Evolutionary conservation across 176 grass and related monocot species (phyloP).

Genomic region (Tillandsia leiboldiana): DNA sequence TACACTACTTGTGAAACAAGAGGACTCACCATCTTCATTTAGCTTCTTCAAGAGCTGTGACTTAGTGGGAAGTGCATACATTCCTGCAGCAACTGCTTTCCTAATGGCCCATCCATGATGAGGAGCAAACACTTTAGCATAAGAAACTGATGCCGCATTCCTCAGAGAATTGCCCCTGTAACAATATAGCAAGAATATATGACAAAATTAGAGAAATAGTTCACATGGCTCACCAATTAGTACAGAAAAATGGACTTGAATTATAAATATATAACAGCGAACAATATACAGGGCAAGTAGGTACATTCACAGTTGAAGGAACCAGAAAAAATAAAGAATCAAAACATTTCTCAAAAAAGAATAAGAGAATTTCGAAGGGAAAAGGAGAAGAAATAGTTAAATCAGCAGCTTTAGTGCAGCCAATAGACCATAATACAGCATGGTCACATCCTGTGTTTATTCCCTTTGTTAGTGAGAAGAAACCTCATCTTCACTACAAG

Average conservation of each 20-base stretch:
- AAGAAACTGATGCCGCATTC: slow-evolving; percentile 64
- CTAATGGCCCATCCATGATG: slow-evolving; percentile 84
- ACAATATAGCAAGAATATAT: background rate
- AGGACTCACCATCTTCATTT: slow-evolving; percentile 82
- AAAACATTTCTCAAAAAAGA: too few relatives aligned
- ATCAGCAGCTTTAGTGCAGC: too few relatives aligned
- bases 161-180: slow-evolving; percentile 75
- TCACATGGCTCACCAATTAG: background rate
- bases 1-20: background rate
- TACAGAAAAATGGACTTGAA: background rate
- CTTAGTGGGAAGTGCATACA: slow-evolving; percentile 84
- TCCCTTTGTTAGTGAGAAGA: too few relatives aligned
- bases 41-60: slow-evolving; percentile 76
- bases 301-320: too few relatives aligned
- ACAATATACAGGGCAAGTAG: background rate
- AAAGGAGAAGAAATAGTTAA: too few relatives aligned
- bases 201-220: slow-evolving; percentile 4
- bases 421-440: too few relatives aligned
- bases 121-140: slow-evolving; percentile 82
- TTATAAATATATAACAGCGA: background rate
- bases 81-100: slow-evolving; percentile 81
- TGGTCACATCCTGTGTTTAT: too few relatives aligned
- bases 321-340: too few relatives aligned
- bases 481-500: too few relatives aligned
- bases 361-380: too few relatives aligned